These are phyloP conservation scores for Ichthyophonus hoferi DNA, from an alignment of 208 protist genomes.

Conservation along the genomic window DNA sequence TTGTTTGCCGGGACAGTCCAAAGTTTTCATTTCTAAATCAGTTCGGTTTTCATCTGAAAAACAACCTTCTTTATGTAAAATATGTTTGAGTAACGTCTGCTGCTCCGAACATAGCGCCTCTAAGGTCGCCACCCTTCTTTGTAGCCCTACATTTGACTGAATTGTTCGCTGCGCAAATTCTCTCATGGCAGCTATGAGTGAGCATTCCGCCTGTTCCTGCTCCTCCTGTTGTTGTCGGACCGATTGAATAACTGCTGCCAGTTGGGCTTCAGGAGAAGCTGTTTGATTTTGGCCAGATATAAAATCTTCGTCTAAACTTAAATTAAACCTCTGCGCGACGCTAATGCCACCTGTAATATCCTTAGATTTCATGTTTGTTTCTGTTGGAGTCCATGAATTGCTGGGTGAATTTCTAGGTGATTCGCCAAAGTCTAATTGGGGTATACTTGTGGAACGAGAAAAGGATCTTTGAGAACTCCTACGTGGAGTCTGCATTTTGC, in stretches of 20 bases:
- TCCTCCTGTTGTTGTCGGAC: background rate
- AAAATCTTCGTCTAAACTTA: too few relatives aligned
- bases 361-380: too few relatives aligned
- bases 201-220: background rate
- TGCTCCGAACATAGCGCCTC: background rate
- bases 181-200: background rate
- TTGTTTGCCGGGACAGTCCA: background rate
- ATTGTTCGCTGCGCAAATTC: background rate
- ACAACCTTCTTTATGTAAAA: background rate
- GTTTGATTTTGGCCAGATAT: too few relatives aligned
- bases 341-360: too few relatives aligned
- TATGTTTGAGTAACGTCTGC: background rate
- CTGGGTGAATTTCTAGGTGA: too few relatives aligned
- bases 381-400: too few relatives aligned
- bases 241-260: background rate
- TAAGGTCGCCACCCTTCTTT: background rate
- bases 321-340: too few relatives aligned
- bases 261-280: background rate
- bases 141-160: background rate
- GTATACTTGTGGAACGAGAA: too few relatives aligned
- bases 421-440: too few relatives aligned
- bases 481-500: too few relatives aligned
- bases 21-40: background rate
- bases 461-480: too few relatives aligned
- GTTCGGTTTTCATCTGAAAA: background rate